These are phyloP conservation scores for Verticillium alfalfae DNA, from an alignment of 2,329 filamentous ascomycete species.

Conservation along the genomic window DNA sequence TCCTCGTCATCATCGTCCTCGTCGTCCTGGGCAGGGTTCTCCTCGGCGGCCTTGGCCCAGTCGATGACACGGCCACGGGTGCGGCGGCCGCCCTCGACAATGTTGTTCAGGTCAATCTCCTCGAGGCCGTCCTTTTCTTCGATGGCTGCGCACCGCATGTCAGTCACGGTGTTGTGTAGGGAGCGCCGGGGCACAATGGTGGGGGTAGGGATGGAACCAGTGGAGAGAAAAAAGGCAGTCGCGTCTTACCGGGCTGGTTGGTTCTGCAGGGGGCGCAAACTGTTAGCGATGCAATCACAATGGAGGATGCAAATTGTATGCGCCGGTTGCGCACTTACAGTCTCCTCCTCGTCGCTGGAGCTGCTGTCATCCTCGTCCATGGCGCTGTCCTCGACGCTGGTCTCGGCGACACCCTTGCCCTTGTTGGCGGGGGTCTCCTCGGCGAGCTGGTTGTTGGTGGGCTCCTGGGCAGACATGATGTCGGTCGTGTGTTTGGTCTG, in stretches of 20 bases:
- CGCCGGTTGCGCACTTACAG: slow-evolving; percentile 37
- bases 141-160: slow-evolving; percentile 18
- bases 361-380: slow-evolving; percentile 65
- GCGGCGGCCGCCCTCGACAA: slow-evolving; percentile 71
- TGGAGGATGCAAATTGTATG: slow-evolving; percentile 3
- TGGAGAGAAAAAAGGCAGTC: slow-evolving; percentile 2
- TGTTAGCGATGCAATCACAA: background rate
- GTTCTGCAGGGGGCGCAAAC: background rate
- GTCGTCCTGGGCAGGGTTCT: slow-evolving; percentile 69
- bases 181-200: background rate
- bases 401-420: slow-evolving; percentile 67
- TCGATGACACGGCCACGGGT: slow-evolving; percentile 91
- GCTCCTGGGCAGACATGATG: slow-evolving; percentile 46
- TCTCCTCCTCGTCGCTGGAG: slow-evolving; percentile 61
- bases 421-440: slow-evolving; percentile 55
- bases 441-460: slow-evolving; percentile 37
- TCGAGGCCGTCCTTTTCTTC: slow-evolving; percentile 78
- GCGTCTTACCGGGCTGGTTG: slow-evolving; percentile 15
- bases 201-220: background rate
- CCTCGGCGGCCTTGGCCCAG: slow-evolving; percentile 82
- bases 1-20: slow-evolving; percentile 75
- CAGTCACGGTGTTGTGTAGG: slow-evolving; percentile 11
- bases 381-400: slow-evolving; percentile 49
- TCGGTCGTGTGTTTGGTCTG: slow-evolving; percentile 13
- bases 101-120: slow-evolving; percentile 87